Conservation (phyloP, 495 filamentous ascomycete genomes). For the Parathielavia hyrcaniae region DNA sequence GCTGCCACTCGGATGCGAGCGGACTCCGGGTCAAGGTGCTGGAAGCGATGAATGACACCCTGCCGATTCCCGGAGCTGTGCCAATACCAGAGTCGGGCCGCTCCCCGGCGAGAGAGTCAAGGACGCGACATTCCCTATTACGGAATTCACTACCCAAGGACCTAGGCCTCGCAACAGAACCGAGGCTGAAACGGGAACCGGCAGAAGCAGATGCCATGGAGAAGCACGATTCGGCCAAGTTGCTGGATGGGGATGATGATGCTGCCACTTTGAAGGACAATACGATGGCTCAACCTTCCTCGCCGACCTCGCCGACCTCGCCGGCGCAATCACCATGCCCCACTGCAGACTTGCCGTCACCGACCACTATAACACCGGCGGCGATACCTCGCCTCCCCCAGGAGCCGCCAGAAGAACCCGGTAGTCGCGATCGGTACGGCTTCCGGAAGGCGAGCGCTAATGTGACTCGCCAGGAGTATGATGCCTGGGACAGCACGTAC, state of each 20-base stretch:
- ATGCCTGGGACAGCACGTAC: constrained; percentile 72
- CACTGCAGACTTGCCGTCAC: constrained; percentile 1
- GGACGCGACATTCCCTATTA: constrained; percentile 33
- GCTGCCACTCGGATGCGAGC: constrained; percentile 33
- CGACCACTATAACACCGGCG: constrained; percentile 18
- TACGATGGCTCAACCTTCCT: not conserved
- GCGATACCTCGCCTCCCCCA: constrained; percentile 20
- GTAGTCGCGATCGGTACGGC: constrained; percentile 72
- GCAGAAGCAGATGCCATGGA: constrained; percentile 14
- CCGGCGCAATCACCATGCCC: not conserved
- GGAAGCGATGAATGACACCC: constrained; percentile 42
- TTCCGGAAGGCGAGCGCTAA: constrained; percentile 85
- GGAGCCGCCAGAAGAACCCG: constrained; percentile 31
- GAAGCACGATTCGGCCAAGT: constrained; percentile 33
- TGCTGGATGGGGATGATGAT: constrained; percentile 27
- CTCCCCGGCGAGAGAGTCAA: constrained; percentile 36
- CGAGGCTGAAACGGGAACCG: constrained; percentile 20
- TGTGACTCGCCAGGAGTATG: constrained; percentile 67
- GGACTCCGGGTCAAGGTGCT: constrained; percentile 35
- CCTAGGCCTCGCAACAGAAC: constrained; percentile 25
- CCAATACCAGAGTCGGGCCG: constrained; percentile 20
- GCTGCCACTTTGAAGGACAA: not conserved
- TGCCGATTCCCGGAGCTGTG: constrained; percentile 28
- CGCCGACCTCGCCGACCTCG: constrained; percentile 1
- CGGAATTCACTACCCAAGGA: constrained; percentile 33